phyloP scores from a whole-genome alignment of 495 filamentous ascomycete genomes.

The Hyaloscypha variabilis region DNA sequence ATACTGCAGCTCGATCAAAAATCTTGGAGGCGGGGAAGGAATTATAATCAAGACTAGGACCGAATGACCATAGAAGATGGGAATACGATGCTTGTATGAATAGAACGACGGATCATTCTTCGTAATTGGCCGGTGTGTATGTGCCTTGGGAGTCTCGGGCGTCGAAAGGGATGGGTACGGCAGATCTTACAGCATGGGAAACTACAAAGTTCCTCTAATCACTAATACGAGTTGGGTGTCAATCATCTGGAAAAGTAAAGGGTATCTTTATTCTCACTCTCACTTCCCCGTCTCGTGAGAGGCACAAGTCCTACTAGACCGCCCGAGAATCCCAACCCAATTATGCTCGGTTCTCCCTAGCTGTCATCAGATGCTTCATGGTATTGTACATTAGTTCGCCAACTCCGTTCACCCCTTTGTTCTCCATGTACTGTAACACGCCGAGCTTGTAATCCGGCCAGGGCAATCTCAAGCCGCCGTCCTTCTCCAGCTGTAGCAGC shows the following conservation, averaged over 20 bases:
- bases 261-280: neutral
- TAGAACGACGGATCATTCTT: neutral
- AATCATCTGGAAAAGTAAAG: neutral
- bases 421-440: constrained; percentile 73
- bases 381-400: constrained; percentile 79
- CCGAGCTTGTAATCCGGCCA: constrained; percentile 77
- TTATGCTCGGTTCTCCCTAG: constrained; percentile 28
- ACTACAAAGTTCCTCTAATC: constrained; percentile 5
- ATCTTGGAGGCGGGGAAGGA: constrained; percentile 16
- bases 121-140: neutral
- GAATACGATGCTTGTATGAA: neutral
- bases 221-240: neutral
- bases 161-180: neutral
- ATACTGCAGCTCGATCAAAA: constrained; percentile 25
- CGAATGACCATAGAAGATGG: neutral
- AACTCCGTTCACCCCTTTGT: constrained; percentile 65
- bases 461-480: constrained; percentile 68
- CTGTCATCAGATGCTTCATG: constrained; percentile 69
- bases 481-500: constrained; percentile 61
- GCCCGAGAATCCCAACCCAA: neutral
- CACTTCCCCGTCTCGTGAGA: neutral
- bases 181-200: neutral
- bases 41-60: constrained; percentile 11
- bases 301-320: neutral
- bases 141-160: neutral